Percentiles rank a stretch among this genome's conserved stretches.
Evolutionary conservation across 2,329 filamentous ascomycete genomes (phyloP).

Genomic region (Chaetomium strumarium): DNA sequence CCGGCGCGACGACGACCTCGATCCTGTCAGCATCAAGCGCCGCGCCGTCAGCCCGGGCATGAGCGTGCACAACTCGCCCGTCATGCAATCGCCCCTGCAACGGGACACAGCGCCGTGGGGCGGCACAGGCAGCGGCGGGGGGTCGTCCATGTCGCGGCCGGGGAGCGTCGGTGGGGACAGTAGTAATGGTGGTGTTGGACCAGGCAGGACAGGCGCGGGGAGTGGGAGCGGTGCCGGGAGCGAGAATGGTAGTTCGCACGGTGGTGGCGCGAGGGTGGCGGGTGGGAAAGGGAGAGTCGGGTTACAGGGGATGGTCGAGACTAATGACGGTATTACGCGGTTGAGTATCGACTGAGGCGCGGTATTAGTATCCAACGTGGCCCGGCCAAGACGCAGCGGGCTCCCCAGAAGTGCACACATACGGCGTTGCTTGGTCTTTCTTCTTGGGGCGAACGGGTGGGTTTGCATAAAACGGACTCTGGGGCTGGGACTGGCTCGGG

Average conservation of each 20-base stretch:
- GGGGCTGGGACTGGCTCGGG: too few species aligned
- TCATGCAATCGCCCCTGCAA: constrained; percentile 78
- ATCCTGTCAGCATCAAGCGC: constrained; percentile 81
- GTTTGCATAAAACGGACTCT: too few species aligned
- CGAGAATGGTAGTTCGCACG: constrained; percentile 31
- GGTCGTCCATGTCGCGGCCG: constrained; percentile 49
- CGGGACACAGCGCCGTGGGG: constrained; percentile 67
- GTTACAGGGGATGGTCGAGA: constrained; percentile 89
- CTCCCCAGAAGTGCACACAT: too few species aligned
- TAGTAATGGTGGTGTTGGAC: background rate
- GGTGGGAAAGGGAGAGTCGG: constrained; percentile 57
- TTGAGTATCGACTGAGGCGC: constrained; percentile 78
- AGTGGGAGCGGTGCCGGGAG: constrained; percentile 48
- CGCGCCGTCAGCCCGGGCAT: constrained; percentile 87
- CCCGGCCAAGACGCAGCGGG: too few species aligned
- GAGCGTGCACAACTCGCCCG: constrained; percentile 83
- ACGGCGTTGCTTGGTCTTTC: background rate
- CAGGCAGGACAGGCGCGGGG: constrained; percentile 12
- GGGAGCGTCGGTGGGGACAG: constrained; percentile 53
- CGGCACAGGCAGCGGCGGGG: constrained; percentile 50
- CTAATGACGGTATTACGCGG: constrained; percentile 91
- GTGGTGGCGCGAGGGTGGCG: constrained; percentile 34
- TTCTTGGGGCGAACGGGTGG: background rate
- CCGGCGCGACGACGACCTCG: constrained; percentile 85
- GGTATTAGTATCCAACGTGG: background rate